Percentiles rank a stretch among this genome's conserved stretches.
Evolutionary conservation across 2,329 filamentous ascomycete species (phyloP).

Genomic region (Mycocentrospora acerina): DNA sequence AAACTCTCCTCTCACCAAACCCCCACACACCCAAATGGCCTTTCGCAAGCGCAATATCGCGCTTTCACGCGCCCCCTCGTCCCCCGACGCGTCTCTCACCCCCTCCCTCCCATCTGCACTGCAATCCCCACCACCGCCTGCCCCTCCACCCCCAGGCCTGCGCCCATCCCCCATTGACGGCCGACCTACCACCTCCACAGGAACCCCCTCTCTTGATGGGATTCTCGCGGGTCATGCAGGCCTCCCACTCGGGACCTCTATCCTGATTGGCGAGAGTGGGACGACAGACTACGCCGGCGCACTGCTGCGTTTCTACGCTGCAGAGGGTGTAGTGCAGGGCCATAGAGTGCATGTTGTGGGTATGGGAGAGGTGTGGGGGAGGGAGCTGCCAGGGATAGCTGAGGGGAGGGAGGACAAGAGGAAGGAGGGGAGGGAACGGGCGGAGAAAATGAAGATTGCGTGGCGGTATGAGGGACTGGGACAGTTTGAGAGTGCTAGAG

Average conservation of each 20-base stretch:
- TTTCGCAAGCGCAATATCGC: slow-evolving; percentile 69
- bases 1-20: background rate
- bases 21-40: slow-evolving; percentile 52
- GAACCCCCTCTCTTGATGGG: slow-evolving; percentile 80
- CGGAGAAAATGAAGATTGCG: slow-evolving; percentile 90
- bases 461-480: slow-evolving; percentile 92
- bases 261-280: slow-evolving; percentile 84
- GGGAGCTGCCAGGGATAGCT: slow-evolving; percentile 76
- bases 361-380: slow-evolving; percentile 74
- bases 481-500: slow-evolving; percentile 66
- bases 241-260: slow-evolving; percentile 74
- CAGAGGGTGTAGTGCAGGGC: slow-evolving; percentile 88
- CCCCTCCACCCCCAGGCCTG: slow-evolving; percentile 50
- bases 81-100: slow-evolving; percentile 14
- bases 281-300: slow-evolving; percentile 92
- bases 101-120: slow-evolving; percentile 12
- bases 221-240: slow-evolving; percentile 85
- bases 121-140: slow-evolving; percentile 9
- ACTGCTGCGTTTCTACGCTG: slow-evolving; percentile 83
- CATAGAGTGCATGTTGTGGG: slow-evolving; percentile 87
- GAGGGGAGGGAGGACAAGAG: slow-evolving; percentile 38
- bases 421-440: slow-evolving; percentile 36
- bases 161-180: slow-evolving; percentile 89
- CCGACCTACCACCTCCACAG: slow-evolving; percentile 85
- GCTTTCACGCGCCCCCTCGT: slow-evolving; percentile 46